Evolutionary conservation across 257 asterid genomes (phyloP).

Genomic region (Solanum arcanum): DNA sequence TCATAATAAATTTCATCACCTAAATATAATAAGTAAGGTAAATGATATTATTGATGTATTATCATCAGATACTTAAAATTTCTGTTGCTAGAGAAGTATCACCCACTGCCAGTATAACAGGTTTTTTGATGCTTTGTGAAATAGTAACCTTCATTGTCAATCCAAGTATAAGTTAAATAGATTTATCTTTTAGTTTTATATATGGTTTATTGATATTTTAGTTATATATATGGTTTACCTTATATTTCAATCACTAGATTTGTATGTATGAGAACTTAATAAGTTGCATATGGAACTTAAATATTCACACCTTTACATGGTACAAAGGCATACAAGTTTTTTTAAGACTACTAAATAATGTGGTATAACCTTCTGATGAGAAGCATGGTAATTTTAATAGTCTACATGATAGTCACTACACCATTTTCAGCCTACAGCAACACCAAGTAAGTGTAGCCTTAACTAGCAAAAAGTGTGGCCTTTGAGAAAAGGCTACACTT

Average conservation of each 20-base stretch:
- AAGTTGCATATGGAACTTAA: background rate
- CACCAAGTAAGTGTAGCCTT: no score
- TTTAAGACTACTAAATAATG: background rate
- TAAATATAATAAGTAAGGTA: background rate
- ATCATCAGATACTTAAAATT: background rate
- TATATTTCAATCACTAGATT: background rate
- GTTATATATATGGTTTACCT: background rate
- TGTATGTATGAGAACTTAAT: background rate
- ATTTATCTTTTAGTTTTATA: background rate
- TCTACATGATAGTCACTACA: no score
- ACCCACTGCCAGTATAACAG: background rate
- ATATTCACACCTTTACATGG: background rate
- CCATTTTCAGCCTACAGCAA: no score
- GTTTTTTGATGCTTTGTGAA: background rate
- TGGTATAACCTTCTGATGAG: background rate
- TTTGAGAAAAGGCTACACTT: no score
- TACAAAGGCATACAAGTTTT: background rate
- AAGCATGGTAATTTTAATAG: background rate
- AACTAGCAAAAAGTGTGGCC: no score
- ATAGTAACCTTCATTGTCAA: background rate
- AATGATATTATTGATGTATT: background rate
- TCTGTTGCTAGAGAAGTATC: background rate
- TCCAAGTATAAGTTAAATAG: background rate
- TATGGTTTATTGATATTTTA: no score
- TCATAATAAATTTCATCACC: background rate